Conservation (phyloP, 306 rosid genomes). For the Lathyrus sativus region DNA sequence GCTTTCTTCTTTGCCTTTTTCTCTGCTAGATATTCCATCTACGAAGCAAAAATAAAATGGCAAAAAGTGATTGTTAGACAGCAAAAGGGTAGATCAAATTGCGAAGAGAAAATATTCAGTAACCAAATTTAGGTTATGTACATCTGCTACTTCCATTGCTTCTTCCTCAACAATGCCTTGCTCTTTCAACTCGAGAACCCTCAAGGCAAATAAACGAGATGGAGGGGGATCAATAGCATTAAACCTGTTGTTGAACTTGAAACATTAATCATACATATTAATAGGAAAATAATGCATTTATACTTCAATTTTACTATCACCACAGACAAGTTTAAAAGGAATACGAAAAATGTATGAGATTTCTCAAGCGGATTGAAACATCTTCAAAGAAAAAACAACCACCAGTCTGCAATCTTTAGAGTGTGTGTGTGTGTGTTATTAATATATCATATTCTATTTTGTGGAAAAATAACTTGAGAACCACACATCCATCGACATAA, state of each 20-base stretch:
- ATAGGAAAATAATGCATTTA: conserved; percentile 4
- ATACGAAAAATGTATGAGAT: conserved; percentile 1
- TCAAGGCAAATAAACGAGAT: conserved; percentile 67
- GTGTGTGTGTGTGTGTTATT: background rate
- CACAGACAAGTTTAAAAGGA: conserved; percentile 3
- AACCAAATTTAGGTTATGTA: conserved; percentile 41
- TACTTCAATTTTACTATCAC: conserved; percentile 28
- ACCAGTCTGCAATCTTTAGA: conserved; percentile 1
- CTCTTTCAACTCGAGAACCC: conserved; percentile 78
- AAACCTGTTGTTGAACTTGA: conserved; percentile 55
- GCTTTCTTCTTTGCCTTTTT: conserved; percentile 76
- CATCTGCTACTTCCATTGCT: conserved; percentile 85
- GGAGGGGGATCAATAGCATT: conserved; percentile 70
- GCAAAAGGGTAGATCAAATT: conserved; percentile 9
- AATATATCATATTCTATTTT: background rate
- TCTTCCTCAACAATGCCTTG: conserved; percentile 73
- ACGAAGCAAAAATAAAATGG: conserved; percentile 25
- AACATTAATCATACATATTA: conserved; percentile 37
- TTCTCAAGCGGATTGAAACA: conserved; percentile 7
- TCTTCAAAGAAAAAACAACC: background rate
- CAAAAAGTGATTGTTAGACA: conserved; percentile 25
- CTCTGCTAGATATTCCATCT: conserved; percentile 84
- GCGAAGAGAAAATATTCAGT: conserved; percentile 3
- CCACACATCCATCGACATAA: background rate
- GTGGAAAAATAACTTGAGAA: background rate